A percentile compares a stretch with the other conserved stretches of the same genome.
Conservation (phyloP, 106 monocot species). For the Dendrobium officinale region DNA sequence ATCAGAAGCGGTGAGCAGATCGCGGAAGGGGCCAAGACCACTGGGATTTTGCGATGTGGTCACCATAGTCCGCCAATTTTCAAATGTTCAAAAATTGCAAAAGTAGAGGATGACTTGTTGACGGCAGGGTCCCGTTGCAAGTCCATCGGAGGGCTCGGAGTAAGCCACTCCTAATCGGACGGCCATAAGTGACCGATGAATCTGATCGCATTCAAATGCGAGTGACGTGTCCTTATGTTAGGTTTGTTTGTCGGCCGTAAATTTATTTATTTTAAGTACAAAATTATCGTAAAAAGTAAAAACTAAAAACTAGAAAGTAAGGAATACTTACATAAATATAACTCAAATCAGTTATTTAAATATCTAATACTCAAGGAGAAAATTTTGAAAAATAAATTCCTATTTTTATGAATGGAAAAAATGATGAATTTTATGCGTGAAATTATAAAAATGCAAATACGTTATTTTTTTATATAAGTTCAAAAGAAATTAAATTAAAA, state of each 20-base stretch:
- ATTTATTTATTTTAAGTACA: no score
- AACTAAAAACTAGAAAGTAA: no score
- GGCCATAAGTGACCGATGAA: not conserved
- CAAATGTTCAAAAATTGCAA: slow-evolving; percentile 14
- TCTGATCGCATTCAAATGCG: not conserved
- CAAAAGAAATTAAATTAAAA: no score
- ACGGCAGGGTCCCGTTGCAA: not conserved
- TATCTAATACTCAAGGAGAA: no score
- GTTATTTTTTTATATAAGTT: no score
- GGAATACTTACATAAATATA: no score
- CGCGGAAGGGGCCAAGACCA: not conserved
- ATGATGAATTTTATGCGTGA: no score
- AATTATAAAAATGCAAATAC: no score
- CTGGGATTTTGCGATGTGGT: not conserved
- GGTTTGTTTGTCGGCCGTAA: not conserved
- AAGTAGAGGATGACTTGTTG: not conserved
- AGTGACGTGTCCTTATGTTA: not conserved
- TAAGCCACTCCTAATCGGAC: not conserved
- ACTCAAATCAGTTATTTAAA: no score
- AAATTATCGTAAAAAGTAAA: no score
- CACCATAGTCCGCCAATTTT: slow-evolving; percentile 8
- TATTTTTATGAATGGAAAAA: no score
- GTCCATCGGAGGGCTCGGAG: not conserved
- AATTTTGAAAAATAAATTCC: no score
- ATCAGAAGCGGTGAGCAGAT: not conserved